These are phyloP conservation scores for Pilatotrama ljubarskyi DNA, from an alignment of 768 basidiomycete species.

Conservation along the genomic window DNA sequence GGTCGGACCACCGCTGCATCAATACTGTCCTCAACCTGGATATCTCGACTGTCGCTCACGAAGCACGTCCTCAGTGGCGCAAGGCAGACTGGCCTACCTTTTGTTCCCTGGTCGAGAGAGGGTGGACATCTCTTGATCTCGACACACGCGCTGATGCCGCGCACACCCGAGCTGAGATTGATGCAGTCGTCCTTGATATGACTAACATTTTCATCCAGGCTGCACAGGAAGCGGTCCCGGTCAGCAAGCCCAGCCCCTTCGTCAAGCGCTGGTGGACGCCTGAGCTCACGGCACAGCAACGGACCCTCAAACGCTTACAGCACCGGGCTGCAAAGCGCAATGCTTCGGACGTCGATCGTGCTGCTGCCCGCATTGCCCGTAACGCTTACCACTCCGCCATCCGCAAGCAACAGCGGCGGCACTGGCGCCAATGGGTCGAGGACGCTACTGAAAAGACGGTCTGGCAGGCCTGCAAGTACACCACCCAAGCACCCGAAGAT, in stretches of 20 bases:
- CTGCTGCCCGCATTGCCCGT: not conserved
- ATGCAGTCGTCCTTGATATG: not conserved
- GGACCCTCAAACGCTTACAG: not conserved
- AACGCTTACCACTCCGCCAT: not conserved
- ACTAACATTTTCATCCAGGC: slow-evolving; percentile 19
- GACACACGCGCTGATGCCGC: not conserved
- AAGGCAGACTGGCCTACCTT: slow-evolving; percentile 35
- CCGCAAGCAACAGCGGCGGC: not conserved
- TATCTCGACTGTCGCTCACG: not conserved
- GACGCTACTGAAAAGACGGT: not conserved
- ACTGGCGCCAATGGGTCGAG: not conserved
- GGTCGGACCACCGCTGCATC: slow-evolving; percentile 43
- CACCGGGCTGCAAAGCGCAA: not conserved
- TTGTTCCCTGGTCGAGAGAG: slow-evolving; percentile 15
- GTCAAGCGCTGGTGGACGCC: slow-evolving; percentile 38
- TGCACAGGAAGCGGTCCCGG: slow-evolving; percentile 23
- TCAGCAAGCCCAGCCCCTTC: slow-evolving; percentile 23
- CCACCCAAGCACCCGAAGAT: not conserved
- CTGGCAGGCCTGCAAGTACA: not conserved
- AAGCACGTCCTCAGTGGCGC: slow-evolving; percentile 29
- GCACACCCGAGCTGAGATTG: slow-evolving; percentile 9
- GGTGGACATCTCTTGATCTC: not conserved
- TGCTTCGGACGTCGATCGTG: not conserved
- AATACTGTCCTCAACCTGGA: slow-evolving; percentile 29
- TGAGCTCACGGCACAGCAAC: not conserved